phyloP scores from a whole-genome alignment of 2,329 filamentous ascomycete genomes.

The Tolypocladium guangdongense region DNA sequence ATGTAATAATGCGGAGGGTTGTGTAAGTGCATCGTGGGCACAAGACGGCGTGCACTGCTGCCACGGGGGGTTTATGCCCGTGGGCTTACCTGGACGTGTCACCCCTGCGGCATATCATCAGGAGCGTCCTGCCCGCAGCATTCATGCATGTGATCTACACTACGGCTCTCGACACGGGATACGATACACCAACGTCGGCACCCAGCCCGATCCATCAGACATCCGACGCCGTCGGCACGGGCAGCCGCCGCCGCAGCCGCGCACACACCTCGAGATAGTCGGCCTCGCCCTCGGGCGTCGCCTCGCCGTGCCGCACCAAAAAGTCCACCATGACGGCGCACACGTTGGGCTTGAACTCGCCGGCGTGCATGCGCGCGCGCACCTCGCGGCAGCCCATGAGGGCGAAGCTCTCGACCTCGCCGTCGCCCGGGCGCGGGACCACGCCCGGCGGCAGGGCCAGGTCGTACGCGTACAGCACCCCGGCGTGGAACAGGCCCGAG shows the following conservation, averaged over 20 bases:
- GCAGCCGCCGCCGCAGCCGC: slow-evolving; percentile 32
- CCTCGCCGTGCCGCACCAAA: slow-evolving; percentile 62
- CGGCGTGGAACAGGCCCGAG: slow-evolving; percentile 20
- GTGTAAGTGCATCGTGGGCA: too few relatives aligned
- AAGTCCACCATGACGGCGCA: slow-evolving; percentile 72
- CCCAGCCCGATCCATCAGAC: too few relatives aligned
- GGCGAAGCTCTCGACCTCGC: slow-evolving; percentile 68
- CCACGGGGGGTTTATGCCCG: too few relatives aligned
- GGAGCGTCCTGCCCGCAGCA: too few relatives aligned
- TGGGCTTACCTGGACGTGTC: too few relatives aligned
- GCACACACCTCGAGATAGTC: slow-evolving; percentile 58
- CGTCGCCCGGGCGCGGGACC: slow-evolving; percentile 57
- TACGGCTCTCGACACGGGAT: too few relatives aligned
- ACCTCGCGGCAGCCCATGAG: slow-evolving; percentile 53
- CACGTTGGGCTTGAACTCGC: slow-evolving; percentile 80
- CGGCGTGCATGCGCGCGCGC: slow-evolving; percentile 46
- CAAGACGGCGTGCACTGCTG: too few relatives aligned
- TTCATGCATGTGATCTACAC: too few relatives aligned
- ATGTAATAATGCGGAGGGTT: too few relatives aligned
- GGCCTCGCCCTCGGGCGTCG: slow-evolving; percentile 61
- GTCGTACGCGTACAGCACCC: slow-evolving; percentile 62
- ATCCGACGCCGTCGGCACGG: slow-evolving; percentile 23
- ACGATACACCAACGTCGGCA: too few relatives aligned
- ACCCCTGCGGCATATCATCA: too few relatives aligned
- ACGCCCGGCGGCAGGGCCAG: slow-evolving; percentile 50